Conservation (phyloP, 2,329 filamentous ascomycete species). For the Fusarium burgessii region DNA sequence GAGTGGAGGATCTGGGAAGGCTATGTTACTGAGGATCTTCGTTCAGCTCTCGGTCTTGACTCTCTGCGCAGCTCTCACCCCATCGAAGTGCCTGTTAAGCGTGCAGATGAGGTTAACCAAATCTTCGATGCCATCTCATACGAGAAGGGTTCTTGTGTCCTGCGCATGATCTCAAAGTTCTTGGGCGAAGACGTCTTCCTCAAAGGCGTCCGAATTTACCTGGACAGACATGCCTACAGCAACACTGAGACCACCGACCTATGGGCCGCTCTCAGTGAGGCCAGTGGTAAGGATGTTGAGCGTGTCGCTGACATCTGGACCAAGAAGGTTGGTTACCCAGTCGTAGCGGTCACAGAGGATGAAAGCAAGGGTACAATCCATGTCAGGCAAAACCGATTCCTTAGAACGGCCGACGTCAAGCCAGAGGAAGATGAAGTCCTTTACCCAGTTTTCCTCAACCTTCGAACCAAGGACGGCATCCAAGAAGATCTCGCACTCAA, state of each 20-base stretch:
- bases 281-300: conserved; percentile 90
- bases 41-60: conserved; percentile 87
- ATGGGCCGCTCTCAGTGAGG: conserved; percentile 88
- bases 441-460: conserved; percentile 89
- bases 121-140: conserved; percentile 99
- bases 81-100: conserved; percentile 95
- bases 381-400: conserved; percentile 94
- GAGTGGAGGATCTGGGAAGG: conserved; percentile 99
- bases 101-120: conserved; percentile 95
- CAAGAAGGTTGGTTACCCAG: conserved; percentile 93
- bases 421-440: conserved; percentile 90
- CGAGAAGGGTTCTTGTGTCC: conserved; percentile 93
- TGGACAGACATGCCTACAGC: conserved; percentile 96
- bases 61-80: conserved; percentile 95
- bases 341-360: conserved; percentile 80
- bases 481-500: conserved; percentile 76
- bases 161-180: conserved; percentile 97
- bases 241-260: conserved; percentile 93
- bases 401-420: conserved; percentile 91
- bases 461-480: conserved; percentile 86
- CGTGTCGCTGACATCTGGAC: conserved; percentile 97
- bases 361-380: conserved; percentile 78
- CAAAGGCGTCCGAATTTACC: conserved; percentile 88
- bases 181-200: conserved; percentile 93
- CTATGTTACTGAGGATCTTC: conserved; percentile 93